Conservation (phyloP, 2,329 filamentous ascomycete species). For the Ophiostoma quercus region DNA sequence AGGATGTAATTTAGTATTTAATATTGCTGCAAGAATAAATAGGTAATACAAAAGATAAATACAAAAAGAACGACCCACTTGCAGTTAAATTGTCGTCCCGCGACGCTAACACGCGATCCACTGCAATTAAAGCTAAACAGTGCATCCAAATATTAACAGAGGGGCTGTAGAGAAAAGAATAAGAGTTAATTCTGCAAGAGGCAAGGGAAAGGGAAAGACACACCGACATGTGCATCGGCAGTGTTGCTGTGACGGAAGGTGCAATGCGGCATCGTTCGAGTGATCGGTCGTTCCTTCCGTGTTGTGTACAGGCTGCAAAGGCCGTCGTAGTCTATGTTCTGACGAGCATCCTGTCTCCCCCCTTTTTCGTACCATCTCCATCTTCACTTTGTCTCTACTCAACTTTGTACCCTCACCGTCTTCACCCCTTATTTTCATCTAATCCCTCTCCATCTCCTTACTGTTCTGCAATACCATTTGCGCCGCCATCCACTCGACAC, state of each 20-base stretch:
- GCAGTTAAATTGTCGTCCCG: slow-evolving; percentile 28
- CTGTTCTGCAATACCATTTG: not conserved
- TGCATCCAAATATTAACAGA: slow-evolving; percentile 11
- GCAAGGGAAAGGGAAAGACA: not conserved
- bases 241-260: not conserved
- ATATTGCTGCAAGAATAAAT: slow-evolving; percentile 19
- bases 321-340: not conserved
- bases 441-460: not conserved
- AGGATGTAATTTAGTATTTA: not conserved
- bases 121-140: slow-evolving; percentile 27
- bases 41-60: slow-evolving; percentile 1
- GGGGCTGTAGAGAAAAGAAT: not conserved
- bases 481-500: not conserved
- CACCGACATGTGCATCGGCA: slow-evolving; percentile 12
- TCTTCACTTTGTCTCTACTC: not conserved
- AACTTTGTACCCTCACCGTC: too few species aligned
- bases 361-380: not conserved
- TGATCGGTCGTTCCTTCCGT: not conserved
- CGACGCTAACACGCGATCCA: slow-evolving; percentile 28
- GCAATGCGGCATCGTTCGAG: slow-evolving; percentile 5
- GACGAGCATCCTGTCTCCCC: not conserved
- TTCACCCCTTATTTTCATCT: not conserved
- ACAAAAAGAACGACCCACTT: slow-evolving; percentile 18
- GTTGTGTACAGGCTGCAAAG: not conserved
- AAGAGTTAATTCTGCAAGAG: not conserved